Conservation (phyloP, 73 alveolate genomes). For the Paramecium bursaria region DNA sequence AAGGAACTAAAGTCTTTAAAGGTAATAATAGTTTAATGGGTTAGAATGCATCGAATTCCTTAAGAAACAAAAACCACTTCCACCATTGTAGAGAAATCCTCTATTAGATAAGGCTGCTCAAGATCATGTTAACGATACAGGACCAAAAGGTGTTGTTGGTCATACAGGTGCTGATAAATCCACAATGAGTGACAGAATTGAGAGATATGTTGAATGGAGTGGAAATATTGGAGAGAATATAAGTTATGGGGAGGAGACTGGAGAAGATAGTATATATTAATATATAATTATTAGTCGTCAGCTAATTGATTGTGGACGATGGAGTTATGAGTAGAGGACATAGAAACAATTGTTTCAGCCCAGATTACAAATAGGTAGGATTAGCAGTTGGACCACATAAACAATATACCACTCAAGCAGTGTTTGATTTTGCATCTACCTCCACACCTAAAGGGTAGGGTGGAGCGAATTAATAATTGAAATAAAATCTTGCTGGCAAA, state of each 20-base stretch:
- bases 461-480: no score
- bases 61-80: conserved; percentile 75
- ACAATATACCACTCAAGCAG: conserved; percentile 26
- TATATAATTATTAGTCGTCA: no score
- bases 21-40: background rate
- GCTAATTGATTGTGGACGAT: conserved; percentile 83
- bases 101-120: conserved; percentile 75
- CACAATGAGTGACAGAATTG: conserved; percentile 74
- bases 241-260: conserved; percentile 72
- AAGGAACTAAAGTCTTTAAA: background rate
- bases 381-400: conserved; percentile 52
- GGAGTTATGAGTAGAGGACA: conserved; percentile 86
- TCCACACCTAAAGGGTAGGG: conserved; percentile 3
- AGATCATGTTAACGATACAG: conserved; percentile 87
- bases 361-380: conserved; percentile 66
- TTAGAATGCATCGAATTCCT: conserved; percentile 76
- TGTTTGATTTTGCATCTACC: conserved; percentile 64
- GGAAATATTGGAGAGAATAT: conserved; percentile 79
- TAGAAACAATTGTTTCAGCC: conserved; percentile 81
- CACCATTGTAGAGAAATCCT: no score
- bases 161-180: conserved; percentile 85
- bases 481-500: no score
- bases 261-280: conserved; percentile 71
- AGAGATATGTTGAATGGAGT: conserved; percentile 69
- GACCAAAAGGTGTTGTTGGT: conserved; percentile 81